phyloP scores from a whole-genome alignment of 805 yeast genomes.

The Zygotorulaspora chibaensis region DNA sequence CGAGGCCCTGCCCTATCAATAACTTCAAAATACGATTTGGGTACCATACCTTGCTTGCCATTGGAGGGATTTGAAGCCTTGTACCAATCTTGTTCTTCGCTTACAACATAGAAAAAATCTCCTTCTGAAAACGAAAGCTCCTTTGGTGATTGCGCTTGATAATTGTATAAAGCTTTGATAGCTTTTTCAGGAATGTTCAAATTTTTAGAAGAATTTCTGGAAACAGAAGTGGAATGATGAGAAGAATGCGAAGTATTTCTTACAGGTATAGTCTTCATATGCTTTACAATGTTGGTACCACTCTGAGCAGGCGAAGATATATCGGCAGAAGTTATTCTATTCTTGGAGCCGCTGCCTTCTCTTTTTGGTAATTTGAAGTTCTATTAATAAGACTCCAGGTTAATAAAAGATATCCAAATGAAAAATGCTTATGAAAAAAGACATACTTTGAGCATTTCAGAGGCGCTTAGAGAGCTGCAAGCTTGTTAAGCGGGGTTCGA shows the following conservation, averaged over 20 bases:
- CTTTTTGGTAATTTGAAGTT: conserved; percentile 30
- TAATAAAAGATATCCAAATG: conserved; percentile 2
- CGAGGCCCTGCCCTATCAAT: conserved; percentile 55
- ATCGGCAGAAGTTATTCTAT: conserved; percentile 34
- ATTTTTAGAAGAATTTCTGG: conserved; percentile 16
- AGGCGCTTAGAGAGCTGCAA: background rate
- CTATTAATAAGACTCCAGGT: conserved; percentile 10
- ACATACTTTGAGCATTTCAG: conserved; percentile 13
- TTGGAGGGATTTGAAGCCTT: conserved; percentile 86
- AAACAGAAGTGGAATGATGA: conserved; percentile 15
- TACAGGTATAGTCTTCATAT: conserved; percentile 27
- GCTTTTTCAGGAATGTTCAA: conserved; percentile 60
- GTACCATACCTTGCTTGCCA: conserved; percentile 78
- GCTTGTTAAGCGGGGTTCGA: too few relatives aligned
- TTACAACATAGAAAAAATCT: conserved; percentile 81
- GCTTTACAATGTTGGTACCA: conserved; percentile 18
- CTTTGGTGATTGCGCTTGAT: conserved; percentile 72
- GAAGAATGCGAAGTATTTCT: conserved; percentile 16
- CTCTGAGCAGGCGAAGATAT: conserved; percentile 34
- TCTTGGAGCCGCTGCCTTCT: conserved; percentile 26
- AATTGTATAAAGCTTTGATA: conserved; percentile 75
- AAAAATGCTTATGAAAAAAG: background rate
- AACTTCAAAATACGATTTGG: conserved; percentile 75
- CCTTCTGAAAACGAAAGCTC: conserved; percentile 77
- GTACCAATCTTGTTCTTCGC: conserved; percentile 68